Percentiles rank a stretch among this genome's conserved stretches.
These are phyloP conservation scores for Grigorovia humatica DNA, from an alignment of 805 yeast genomes.

Conservation along the genomic window DNA sequence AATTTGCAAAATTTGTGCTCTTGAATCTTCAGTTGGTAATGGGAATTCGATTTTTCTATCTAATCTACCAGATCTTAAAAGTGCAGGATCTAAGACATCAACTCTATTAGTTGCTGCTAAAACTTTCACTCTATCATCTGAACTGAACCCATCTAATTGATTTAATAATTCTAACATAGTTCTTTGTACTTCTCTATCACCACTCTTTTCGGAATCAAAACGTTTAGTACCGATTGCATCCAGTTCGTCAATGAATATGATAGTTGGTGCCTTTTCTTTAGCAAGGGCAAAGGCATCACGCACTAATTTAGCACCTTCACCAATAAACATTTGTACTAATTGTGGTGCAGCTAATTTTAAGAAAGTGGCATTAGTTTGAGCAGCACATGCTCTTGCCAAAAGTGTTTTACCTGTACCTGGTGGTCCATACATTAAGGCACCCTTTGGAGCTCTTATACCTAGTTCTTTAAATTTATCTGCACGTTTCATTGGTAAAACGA, in stretches of 20 bases:
- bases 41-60: slow-evolving; percentile 98
- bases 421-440: slow-evolving; percentile 97
- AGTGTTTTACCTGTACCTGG: slow-evolving; percentile 99
- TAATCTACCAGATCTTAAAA: slow-evolving; percentile 91
- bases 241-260: slow-evolving; percentile 93
- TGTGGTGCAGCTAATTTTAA: slow-evolving; percentile 96
- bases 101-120: slow-evolving; percentile 98
- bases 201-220: slow-evolving; percentile 93
- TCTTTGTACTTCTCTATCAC: slow-evolving; percentile 98
- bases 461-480: slow-evolving; percentile 89
- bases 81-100: slow-evolving; percentile 96
- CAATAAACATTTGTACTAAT: slow-evolving; percentile 95
- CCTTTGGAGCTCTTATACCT: slow-evolving; percentile 97
- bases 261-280: slow-evolving; percentile 96
- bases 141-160: slow-evolving; percentile 95
- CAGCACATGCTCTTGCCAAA: slow-evolving; percentile 97
- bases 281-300: slow-evolving; percentile 97
- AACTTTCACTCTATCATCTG: slow-evolving; percentile 95
- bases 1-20: slow-evolving; percentile 92
- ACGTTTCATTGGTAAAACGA: slow-evolving; percentile 96
- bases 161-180: slow-evolving; percentile 96
- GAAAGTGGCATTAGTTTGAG: slow-evolving; percentile 96
- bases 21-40: slow-evolving; percentile 91
- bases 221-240: slow-evolving; percentile 99
- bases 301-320: slow-evolving; percentile 96